Conservation (phyloP, 2,329 filamentous ascomycete genomes). For the Ilyonectria sp. region DNA sequence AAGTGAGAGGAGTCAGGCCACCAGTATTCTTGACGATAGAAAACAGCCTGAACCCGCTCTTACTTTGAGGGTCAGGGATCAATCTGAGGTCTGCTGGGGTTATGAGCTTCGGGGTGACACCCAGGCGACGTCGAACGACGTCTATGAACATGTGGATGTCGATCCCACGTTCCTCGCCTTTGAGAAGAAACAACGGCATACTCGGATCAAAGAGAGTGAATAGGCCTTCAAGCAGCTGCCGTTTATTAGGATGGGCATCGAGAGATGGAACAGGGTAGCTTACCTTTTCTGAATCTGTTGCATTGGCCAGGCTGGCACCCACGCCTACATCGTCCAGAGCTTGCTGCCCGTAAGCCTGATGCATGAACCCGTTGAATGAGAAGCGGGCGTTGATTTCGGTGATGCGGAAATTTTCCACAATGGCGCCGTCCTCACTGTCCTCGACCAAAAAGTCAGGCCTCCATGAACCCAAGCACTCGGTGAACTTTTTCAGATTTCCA, state of each 20-base stretch:
- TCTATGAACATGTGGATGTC: conserved; percentile 58
- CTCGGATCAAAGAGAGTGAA: conserved; percentile 50
- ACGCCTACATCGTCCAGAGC: conserved; percentile 42
- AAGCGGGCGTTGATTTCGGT: conserved; percentile 61
- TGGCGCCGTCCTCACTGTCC: conserved; percentile 30
- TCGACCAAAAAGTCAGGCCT: conserved; percentile 59
- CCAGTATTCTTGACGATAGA: conserved; percentile 39
- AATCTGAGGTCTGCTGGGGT: conserved; percentile 53
- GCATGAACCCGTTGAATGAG: conserved; percentile 56
- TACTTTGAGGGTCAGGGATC: conserved; percentile 42
- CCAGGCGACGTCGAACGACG: conserved; percentile 46
- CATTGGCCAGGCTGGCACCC: conserved; percentile 37
- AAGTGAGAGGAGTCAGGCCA: neutral
- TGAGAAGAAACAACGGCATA: conserved; percentile 55
- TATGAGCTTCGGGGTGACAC: conserved; percentile 53
- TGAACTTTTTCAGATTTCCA: conserved; percentile 44
- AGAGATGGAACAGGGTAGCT: neutral
- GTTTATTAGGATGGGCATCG: conserved; percentile 5
- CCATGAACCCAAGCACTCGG: conserved; percentile 51
- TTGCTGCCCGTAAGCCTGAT: conserved; percentile 49
- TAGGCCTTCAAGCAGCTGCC: conserved; percentile 52
- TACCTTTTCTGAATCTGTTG: conserved; percentile 47
- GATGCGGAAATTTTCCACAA: conserved; percentile 49
- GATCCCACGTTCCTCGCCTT: conserved; percentile 55
- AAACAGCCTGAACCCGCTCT: conserved; percentile 49